Evolutionary conservation across 768 basidiomycete species (phyloP), one percentile per base, ranked within the genome.

Genomic region (Goffeauzyma gilvescens): DNA sequence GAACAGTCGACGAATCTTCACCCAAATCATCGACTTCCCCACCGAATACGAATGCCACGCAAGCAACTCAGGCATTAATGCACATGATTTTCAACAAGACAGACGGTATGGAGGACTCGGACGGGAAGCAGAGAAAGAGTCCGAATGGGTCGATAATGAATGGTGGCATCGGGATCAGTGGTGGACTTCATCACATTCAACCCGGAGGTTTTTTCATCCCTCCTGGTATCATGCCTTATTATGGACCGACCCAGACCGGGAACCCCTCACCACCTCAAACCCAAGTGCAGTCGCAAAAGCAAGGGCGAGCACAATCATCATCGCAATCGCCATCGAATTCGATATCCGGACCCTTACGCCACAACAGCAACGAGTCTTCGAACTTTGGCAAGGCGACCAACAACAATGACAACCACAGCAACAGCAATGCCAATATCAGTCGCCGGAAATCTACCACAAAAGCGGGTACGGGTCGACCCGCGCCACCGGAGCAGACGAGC

Each of bases 331-430:
- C n/a, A n/a, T n/a, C n/a, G n/a, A n/a, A n/a, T n/a, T n/a, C n/a
- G n/a, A n/a, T n/a, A n/a, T n/a, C n/a, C n/a, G n/a, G n/a, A n/a
- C n/a, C n/a, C n/a, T n/a, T n/a, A n/a, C n/a, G n/a, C n/a, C n/a
- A n/a, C n/a, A n/a, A 45, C 20, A 18, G 40, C 30, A 21, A 37
- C 10, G 44, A 45, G 7, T 17, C 22, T 4, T 37, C 42, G 3
- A 21, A 25, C 2, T 15, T 5, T 15, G 32, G n/a, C 20, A 32
- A 32, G 8, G 17, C 20, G 32, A 44, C 37, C 15, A 24, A 8
- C 6, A 37, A 34, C 18, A 36, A 33, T 35, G 26, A 45, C 32
- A 31, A 38, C 4, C 23, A 18, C 23, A 20, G 13, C 15, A 17
- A 26, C 32, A 18, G 15, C 6, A 22, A 13, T n/a, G 17, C 15